Base-by-base conservation (phyloP, 768 basidiomycete species). In the Candolleomyces efflorescens region DNA sequence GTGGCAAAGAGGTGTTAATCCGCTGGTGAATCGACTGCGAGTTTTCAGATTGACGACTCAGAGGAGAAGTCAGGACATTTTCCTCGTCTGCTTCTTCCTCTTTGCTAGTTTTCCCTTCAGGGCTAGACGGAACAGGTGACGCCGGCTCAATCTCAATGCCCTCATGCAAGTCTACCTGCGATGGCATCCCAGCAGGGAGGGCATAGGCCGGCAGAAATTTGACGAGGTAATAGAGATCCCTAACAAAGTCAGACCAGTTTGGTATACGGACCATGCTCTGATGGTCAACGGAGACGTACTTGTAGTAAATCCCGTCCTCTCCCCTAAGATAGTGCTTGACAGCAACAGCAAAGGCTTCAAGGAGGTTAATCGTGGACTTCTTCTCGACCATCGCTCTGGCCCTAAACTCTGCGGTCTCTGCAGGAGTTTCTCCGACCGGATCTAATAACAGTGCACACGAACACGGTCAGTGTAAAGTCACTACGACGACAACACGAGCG, bases 261-360 rank as follows among this genome's bases (percentile, higher is more conserved):
- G 22, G 22, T 41, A 49, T 3, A 59, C 11, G 32, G 32, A 32
- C 2, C 7, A 32, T 32, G 32, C 7, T 32, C 32, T 32, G 6
- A 20, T 23, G 22, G 32, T 32, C 11, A 11, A 32, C n/a, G n/a
- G 32, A 18, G 56, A 65, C 73, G 36, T 53, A 77, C 77, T 71
- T 56, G 61, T 80, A 79, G 60, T 82, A 74, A 55, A 78, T 77
- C 1, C 78, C 76, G 60, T 78, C 78, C 61, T 78, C 77, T n/a
- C 84, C 85, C 41, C 87, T 77, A 17, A 87, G 71, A 65, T 88
- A 89, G 66, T 88, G 87, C 68, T 89, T 89, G 17, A 86, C 73
- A 3, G 87, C 78, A 38, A 88, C 82, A 2, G 78, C 77, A 60
- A 79, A 89, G 1, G 84, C 86, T 66, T 86, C 86, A 17, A 87